Evolutionary conservation across 2,329 filamentous ascomycete genomes (phyloP).

Genomic region (Sclerotiophoma versabilis): DNA sequence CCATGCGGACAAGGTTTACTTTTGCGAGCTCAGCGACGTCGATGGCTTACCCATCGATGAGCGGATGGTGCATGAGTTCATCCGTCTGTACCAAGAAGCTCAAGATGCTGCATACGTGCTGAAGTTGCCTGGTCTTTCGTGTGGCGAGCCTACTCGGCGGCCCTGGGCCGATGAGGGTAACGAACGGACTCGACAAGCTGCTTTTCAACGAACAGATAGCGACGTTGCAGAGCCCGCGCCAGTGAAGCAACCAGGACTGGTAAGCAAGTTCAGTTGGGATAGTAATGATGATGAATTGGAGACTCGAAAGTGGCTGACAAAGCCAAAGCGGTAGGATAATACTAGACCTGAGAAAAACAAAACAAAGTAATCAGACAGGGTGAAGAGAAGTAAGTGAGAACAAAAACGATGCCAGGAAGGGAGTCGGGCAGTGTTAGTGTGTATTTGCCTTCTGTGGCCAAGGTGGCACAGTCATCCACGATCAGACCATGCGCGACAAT

Average conservation of each 20-base stretch:
- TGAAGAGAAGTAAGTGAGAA: neutral
- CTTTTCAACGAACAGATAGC: neutral
- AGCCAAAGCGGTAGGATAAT: neutral
- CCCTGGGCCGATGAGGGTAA: neutral
- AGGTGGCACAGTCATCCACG: neutral
- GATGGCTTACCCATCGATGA: neutral
- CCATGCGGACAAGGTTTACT: neutral
- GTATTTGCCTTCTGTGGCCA: too few relatives aligned
- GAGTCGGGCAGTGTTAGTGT: too few relatives aligned
- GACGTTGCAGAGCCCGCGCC: neutral
- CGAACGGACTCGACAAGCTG: neutral
- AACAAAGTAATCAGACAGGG: neutral
- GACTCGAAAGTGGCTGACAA: neutral
- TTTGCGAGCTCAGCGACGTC: conserved; percentile 7
- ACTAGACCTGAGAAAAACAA: neutral
- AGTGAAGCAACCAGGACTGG: neutral
- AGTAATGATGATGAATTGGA: neutral
- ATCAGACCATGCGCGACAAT: neutral
- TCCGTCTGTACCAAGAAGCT: neutral
- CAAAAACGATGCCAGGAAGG: too few relatives aligned
- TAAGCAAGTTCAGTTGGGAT: conserved; percentile 10
- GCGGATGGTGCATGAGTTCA: neutral
- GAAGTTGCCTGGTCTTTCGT: neutral
- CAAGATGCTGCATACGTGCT: neutral
- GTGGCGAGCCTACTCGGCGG: neutral